Evolutionary conservation across 306 rosid species (phyloP).

Genomic region (Dryas drummondii): DNA sequence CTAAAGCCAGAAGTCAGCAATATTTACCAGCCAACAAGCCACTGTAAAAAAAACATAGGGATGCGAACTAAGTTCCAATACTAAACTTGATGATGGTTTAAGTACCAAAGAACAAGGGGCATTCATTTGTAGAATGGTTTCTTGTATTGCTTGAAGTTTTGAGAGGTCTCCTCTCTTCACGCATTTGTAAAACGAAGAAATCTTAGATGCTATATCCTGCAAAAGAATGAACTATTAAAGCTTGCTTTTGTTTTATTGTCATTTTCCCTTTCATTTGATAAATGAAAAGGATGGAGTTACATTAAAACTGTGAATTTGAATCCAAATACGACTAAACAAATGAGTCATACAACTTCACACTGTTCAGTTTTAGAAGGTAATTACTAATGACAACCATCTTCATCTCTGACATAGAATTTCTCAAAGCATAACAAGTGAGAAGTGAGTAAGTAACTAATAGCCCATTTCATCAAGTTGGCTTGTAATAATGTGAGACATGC

Average conservation of each 20-base stretch:
- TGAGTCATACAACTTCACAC: neutral
- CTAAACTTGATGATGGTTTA: neutral
- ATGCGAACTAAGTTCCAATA: neutral
- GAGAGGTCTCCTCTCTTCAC: constrained; percentile 23
- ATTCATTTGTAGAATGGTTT: constrained; percentile 29
- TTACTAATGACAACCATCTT: neutral
- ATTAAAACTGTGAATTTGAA: neutral
- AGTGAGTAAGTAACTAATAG: neutral
- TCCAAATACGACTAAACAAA: neutral
- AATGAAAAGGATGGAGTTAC: neutral
- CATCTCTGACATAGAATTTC: neutral
- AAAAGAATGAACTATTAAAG: constrained; percentile 3
- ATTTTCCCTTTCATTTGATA: neutral
- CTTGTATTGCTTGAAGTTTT: constrained; percentile 34
- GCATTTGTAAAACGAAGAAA: constrained; percentile 21
- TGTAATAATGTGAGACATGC: no score
- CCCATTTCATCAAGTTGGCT: no score
- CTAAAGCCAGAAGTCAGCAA: neutral
- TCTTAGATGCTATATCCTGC: constrained; percentile 34
- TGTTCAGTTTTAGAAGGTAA: neutral
- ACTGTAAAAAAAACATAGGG: neutral
- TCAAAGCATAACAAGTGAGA: neutral
- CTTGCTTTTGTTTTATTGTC: neutral
- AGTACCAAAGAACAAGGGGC: constrained; percentile 34
- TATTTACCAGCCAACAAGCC: neutral